A percentile compares a stretch with the other conserved stretches of the same genome.
Evolutionary conservation across 2,329 filamentous ascomycete genomes (phyloP).

Genomic region (Epichloe hybrida): DNA sequence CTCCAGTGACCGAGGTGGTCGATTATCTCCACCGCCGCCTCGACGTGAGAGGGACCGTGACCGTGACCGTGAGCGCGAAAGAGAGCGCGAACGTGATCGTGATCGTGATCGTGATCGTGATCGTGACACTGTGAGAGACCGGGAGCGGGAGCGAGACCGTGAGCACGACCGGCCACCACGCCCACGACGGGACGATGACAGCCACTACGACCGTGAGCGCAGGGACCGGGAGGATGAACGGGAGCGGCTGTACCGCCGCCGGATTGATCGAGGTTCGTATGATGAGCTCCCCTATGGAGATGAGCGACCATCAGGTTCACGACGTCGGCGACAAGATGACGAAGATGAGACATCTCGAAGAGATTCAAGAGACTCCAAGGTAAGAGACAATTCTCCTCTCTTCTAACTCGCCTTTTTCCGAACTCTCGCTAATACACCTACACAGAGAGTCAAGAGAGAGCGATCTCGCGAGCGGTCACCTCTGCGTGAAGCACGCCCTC

Average conservation of each 20-base stretch:
- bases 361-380: conserved; percentile 56
- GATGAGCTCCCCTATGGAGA: conserved; percentile 85
- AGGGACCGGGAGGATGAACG: conserved; percentile 82
- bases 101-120: conserved; percentile 15
- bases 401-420: too few species aligned
- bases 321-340: conserved; percentile 67
- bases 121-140: conserved; percentile 18
- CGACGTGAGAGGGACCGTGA: conserved; percentile 29
- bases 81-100: conserved; percentile 19
- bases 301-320: conserved; percentile 48
- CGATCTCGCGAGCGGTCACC: conserved; percentile 47
- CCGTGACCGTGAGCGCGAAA: conserved; percentile 29
- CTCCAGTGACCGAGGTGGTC: conserved; percentile 35
- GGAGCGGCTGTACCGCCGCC: conserved; percentile 75
- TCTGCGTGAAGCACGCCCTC: conserved; percentile 40
- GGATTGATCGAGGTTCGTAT: conserved; percentile 58
- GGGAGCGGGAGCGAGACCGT: conserved; percentile 22
- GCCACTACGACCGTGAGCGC: conserved; percentile 73
- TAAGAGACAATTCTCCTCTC: conserved; percentile 16
- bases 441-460: conserved; percentile 45
- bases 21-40: conserved; percentile 27
- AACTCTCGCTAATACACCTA: conserved; percentile 14
- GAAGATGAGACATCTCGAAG: conserved; percentile 56
- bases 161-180: conserved; percentile 38
- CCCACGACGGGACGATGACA: conserved; percentile 47